Evolutionary conservation across 2,329 filamentous ascomycete genomes (phyloP).

Genomic region (Sordariomycetes sp.): DNA sequence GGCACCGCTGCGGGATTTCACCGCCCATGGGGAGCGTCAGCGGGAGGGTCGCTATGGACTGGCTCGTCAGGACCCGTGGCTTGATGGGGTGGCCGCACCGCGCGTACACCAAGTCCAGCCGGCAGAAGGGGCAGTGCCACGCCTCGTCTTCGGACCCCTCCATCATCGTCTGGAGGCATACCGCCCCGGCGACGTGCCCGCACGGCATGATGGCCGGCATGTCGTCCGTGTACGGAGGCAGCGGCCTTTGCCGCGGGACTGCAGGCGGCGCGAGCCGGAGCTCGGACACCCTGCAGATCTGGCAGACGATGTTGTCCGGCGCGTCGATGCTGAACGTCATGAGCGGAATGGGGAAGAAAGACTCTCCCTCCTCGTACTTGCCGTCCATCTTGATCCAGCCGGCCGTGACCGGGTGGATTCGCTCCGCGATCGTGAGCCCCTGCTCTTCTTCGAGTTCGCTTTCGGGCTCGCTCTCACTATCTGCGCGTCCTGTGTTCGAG

Average conservation of each 20-base stretch:
- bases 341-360: conserved; percentile 16
- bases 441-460: not conserved
- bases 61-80: not conserved
- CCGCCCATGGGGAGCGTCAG: not conserved
- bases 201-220: conserved; percentile 21
- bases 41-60: not conserved
- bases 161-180: conserved; percentile 19
- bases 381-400: not conserved
- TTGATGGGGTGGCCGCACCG: not conserved
- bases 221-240: conserved; percentile 6
- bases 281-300: conserved; percentile 14
- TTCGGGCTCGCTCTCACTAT: no score
- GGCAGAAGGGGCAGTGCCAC: not conserved
- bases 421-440: not conserved
- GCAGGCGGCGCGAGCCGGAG: conserved; percentile 10
- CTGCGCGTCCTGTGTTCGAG: no score
- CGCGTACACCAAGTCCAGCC: not conserved
- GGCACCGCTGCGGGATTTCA: not conserved
- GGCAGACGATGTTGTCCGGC: conserved; percentile 12
- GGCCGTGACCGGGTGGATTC: not conserved
- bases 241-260: not conserved
- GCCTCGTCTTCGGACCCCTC: not conserved
- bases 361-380: conserved; percentile 7
- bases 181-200: conserved; percentile 20
- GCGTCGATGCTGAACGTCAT: conserved; percentile 16